Evolutionary conservation across 306 rosid genomes (phyloP).

Genomic region (Hippophae tibetana): DNA sequence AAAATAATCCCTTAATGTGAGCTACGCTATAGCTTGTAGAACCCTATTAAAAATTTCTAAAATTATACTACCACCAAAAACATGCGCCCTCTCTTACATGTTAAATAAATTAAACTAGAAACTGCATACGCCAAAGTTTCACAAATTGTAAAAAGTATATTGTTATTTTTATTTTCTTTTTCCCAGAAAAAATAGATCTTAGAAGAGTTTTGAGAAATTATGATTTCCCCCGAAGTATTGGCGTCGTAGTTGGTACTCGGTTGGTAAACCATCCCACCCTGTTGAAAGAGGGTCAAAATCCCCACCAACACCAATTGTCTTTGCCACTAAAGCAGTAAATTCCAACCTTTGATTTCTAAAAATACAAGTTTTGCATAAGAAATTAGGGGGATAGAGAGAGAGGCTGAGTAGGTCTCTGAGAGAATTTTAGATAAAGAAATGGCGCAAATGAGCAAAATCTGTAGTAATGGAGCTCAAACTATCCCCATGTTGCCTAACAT

Average conservation of each 20-base stretch:
- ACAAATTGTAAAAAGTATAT: no score
- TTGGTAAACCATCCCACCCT: constrained; percentile 24
- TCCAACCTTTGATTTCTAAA: constrained; percentile 11
- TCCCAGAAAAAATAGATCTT: not conserved
- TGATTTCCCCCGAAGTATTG: constrained; percentile 4
- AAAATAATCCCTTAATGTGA: no score
- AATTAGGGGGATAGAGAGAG: not conserved
- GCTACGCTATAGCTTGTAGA: no score
- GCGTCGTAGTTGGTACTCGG: constrained; percentile 17
- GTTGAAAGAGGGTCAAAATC: constrained; percentile 13
- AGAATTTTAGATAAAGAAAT: constrained; percentile 14
- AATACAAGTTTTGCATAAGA: not conserved
- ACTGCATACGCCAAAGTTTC: no score
- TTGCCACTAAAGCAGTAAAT: constrained; percentile 25
- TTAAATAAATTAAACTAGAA: no score
- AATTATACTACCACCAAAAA: no score
- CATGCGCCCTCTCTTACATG: no score
- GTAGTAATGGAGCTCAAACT: constrained; percentile 47
- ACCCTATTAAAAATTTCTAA: no score
- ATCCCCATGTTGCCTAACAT: constrained; percentile 33
- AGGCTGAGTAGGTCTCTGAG: not conserved
- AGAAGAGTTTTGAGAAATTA: not conserved
- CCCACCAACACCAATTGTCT: constrained; percentile 23
- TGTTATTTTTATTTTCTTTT: not conserved
- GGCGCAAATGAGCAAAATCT: constrained; percentile 68